These are phyloP conservation scores for Aspergillus pseudonomiae DNA, from an alignment of 2,329 filamentous ascomycete species.

Conservation along the genomic window DNA sequence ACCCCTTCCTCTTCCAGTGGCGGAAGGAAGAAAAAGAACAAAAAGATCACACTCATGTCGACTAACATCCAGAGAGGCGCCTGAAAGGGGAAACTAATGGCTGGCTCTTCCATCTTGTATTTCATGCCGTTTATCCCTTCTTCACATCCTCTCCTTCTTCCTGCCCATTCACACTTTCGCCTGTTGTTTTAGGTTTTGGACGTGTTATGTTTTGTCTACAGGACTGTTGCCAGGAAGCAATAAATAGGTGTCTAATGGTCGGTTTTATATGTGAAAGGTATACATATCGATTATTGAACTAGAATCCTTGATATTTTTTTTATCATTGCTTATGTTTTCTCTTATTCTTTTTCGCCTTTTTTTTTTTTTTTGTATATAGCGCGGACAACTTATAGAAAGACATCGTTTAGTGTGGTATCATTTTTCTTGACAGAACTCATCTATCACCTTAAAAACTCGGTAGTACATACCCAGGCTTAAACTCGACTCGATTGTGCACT, in stretches of 20 bases:
- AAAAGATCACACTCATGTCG: slow-evolving; percentile 71
- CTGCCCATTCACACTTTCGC: not conserved
- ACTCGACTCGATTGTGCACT: not conserved
- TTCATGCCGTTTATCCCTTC: slow-evolving; percentile 1
- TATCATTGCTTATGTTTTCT: no score
- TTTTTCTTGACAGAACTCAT: not conserved
- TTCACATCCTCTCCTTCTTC: not conserved
- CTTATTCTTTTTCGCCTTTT: not conserved
- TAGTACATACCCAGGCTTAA: not conserved
- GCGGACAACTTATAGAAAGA: not conserved
- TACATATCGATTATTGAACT: slow-evolving; percentile 9
- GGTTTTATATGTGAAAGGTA: slow-evolving; percentile 2
- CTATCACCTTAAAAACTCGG: not conserved
- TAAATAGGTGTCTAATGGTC: slow-evolving; percentile 15
- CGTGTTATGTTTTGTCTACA: not conserved
- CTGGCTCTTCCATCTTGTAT: not conserved
- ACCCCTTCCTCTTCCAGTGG: slow-evolving; percentile 26
- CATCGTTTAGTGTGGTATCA: not conserved
- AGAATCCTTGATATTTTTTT: not conserved
- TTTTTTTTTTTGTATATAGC: not conserved
- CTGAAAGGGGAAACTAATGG: slow-evolving; percentile 33
- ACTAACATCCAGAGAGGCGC: slow-evolving; percentile 64
- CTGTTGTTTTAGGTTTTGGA: not conserved
- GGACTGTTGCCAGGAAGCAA: slow-evolving; percentile 9
- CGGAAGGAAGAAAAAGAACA: slow-evolving; percentile 65